A percentile compares a stretch with the other conserved stretches of the same genome.
These are phyloP conservation scores for Panicum virgatum DNA, from an alignment of 202 grass and related monocot species.

Conservation along the genomic window DNA sequence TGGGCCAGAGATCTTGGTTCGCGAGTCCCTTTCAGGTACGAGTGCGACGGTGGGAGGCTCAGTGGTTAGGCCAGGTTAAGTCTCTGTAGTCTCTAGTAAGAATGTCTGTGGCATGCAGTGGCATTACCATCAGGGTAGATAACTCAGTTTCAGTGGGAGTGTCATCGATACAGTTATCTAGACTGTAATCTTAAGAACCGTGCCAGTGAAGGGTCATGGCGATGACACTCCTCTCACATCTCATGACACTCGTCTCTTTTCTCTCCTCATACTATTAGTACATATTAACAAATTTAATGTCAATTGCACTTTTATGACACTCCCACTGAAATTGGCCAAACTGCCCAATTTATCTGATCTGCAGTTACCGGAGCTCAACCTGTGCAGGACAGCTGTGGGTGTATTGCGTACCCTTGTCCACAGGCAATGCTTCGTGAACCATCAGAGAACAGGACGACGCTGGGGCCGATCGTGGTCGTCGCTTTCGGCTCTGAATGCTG, in stretches of 20 bases:
- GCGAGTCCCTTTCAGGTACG: conserved; percentile 42
- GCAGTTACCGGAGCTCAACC: background rate
- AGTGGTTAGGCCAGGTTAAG: background rate
- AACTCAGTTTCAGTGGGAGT: no score
- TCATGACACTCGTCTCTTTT: no score
- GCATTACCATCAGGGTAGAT: background rate
- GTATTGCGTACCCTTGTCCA: background rate
- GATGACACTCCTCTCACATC: no score
- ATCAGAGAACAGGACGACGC: background rate
- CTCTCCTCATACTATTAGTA: no score
- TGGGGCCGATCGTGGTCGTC: conserved; percentile 1
- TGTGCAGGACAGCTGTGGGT: background rate
- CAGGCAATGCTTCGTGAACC: background rate
- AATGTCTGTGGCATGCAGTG: no score
- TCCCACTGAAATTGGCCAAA: no score
- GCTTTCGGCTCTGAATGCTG: conserved; percentile 43
- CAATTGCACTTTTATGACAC: no score
- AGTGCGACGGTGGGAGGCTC: background rate
- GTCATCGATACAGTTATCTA: no score
- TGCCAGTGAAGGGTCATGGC: no score
- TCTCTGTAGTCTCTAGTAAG: background rate
- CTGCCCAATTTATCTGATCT: background rate
- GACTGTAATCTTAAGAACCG: no score
- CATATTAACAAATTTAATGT: no score
- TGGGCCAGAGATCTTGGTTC: conserved; percentile 34